Evolutionary conservation across 352 stramenopile species (phyloP).

Genomic region (Phytophthora multivora): DNA sequence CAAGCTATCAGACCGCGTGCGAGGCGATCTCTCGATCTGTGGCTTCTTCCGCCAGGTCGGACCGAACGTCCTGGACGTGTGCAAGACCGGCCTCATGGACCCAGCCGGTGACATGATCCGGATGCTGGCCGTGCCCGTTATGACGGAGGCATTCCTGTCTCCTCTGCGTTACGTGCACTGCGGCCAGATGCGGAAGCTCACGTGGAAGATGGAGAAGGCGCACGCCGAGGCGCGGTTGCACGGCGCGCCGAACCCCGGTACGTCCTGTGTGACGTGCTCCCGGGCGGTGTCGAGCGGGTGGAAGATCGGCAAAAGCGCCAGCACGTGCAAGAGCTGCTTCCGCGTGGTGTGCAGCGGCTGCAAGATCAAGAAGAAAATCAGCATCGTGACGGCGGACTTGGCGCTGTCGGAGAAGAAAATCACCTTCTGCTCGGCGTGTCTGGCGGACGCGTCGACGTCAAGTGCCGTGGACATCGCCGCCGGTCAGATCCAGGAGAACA

Average conservation of each 20-base stretch:
- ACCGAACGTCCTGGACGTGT: slow-evolving; percentile 53
- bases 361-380: slow-evolving; percentile 48
- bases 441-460: slow-evolving; percentile 29
- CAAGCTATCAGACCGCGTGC: slow-evolving; percentile 37
- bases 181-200: slow-evolving; percentile 67
- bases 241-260: slow-evolving; percentile 25
- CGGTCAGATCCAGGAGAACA: slow-evolving; percentile 29
- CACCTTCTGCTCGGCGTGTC: slow-evolving; percentile 34
- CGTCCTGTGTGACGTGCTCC: slow-evolving; percentile 31
- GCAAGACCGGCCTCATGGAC: slow-evolving; percentile 41
- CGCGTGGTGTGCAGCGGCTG: slow-evolving; percentile 35
- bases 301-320: slow-evolving; percentile 29
- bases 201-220: slow-evolving; percentile 52
- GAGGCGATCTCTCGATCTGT: slow-evolving; percentile 53
- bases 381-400: slow-evolving; percentile 39
- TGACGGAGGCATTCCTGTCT: slow-evolving; percentile 44
- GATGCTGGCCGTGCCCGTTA: slow-evolving; percentile 37
- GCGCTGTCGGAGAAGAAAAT: slow-evolving; percentile 39
- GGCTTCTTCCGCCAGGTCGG: slow-evolving; percentile 53
- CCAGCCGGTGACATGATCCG: slow-evolving; percentile 44
- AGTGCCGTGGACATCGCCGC: slow-evolving; percentile 34
- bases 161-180: slow-evolving; percentile 42
- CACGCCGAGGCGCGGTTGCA: slow-evolving; percentile 31
- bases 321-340: slow-evolving; percentile 39
- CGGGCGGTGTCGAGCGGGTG: slow-evolving; percentile 17